phyloP scores from a whole-genome alignment of 495 filamentous ascomycete genomes.

The Hypoxylon subgilvum region DNA sequence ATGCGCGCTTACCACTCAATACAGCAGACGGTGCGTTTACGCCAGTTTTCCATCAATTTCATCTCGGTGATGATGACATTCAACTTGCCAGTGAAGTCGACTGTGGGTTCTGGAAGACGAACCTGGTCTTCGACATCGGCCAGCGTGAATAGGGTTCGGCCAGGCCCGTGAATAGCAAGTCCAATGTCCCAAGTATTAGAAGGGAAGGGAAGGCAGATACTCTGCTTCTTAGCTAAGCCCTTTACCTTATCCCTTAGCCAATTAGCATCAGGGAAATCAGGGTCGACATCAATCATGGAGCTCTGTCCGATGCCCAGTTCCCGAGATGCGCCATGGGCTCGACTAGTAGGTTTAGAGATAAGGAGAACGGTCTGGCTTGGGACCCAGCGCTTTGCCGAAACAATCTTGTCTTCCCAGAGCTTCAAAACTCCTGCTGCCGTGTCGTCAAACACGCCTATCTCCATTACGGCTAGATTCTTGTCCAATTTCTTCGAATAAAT shows the following conservation, averaged over 20 bases:
- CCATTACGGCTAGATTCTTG: slow-evolving; percentile 50
- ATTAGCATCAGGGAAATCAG: slow-evolving; percentile 59
- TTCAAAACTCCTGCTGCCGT: slow-evolving; percentile 59
- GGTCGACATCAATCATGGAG: slow-evolving; percentile 65
- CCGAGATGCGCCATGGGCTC: slow-evolving; percentile 32
- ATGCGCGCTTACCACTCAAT: slow-evolving; percentile 59
- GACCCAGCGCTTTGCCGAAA: slow-evolving; percentile 58
- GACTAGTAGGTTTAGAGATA: slow-evolving; percentile 58
- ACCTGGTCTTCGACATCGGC: slow-evolving; percentile 67
- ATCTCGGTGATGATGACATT: slow-evolving; percentile 63
- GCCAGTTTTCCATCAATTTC: slow-evolving; percentile 53
- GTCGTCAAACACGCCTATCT: slow-evolving; percentile 66
- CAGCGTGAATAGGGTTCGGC: slow-evolving; percentile 61
- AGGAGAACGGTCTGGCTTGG: slow-evolving; percentile 62
- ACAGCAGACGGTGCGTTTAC: slow-evolving; percentile 59
- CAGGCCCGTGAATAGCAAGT: slow-evolving; percentile 47
- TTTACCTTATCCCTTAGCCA: slow-evolving; percentile 62
- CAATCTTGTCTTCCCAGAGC: slow-evolving; percentile 58
- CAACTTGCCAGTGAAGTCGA: slow-evolving; percentile 64
- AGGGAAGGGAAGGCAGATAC: slow-evolving; percentile 60
- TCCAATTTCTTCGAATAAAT: slow-evolving; percentile 56
- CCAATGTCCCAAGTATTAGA: slow-evolving; percentile 59
- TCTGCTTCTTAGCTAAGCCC: slow-evolving; percentile 58
- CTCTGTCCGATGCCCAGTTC: slow-evolving; percentile 52
- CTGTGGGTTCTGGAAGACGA: slow-evolving; percentile 36